Percentiles rank a stretch among this genome's conserved stretches.
Evolutionary conservation across 2,329 filamentous ascomycete species (phyloP).

Genomic region (Pseudogymnoascus sp.): DNA sequence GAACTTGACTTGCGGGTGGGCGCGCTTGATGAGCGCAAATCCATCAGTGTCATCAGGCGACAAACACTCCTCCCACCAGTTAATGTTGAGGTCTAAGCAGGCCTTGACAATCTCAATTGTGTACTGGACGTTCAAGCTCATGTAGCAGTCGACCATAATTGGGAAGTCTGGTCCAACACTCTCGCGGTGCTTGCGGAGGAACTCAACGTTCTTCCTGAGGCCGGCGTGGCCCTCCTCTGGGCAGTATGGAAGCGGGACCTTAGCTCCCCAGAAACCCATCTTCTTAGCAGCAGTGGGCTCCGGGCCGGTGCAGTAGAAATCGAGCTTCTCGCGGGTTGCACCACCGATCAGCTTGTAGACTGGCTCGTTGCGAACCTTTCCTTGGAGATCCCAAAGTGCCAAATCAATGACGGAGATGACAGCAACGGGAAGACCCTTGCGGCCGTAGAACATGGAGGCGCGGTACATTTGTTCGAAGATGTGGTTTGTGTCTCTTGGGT

Average conservation of each 20-base stretch:
- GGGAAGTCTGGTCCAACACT: slow-evolving; percentile 84
- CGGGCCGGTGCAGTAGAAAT: slow-evolving; percentile 94
- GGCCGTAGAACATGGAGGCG: slow-evolving; percentile 91
- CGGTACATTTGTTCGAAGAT: slow-evolving; percentile 97
- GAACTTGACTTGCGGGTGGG: slow-evolving; percentile 85
- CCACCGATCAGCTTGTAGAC: slow-evolving; percentile 93
- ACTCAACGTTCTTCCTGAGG: slow-evolving; percentile 82
- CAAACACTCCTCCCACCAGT: slow-evolving; percentile 97
- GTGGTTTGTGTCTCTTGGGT: slow-evolving; percentile 84
- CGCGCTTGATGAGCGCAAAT: slow-evolving; percentile 81
- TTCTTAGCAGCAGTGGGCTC: slow-evolving; percentile 71
- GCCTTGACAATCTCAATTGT: slow-evolving; percentile 85
- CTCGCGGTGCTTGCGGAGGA: slow-evolving; percentile 75
- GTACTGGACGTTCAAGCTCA: slow-evolving; percentile 88
- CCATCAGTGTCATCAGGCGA: slow-evolving; percentile 89
- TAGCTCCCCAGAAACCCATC: slow-evolving; percentile 87
- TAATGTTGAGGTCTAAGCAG: slow-evolving; percentile 76
- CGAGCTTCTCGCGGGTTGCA: slow-evolving; percentile 71
- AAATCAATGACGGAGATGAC: slow-evolving; percentile 93
- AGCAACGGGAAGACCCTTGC: slow-evolving; percentile 82
- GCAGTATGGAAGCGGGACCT: slow-evolving; percentile 83
- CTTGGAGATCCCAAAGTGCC: slow-evolving; percentile 84
- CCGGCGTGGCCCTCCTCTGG: slow-evolving; percentile 79
- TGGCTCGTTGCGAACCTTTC: slow-evolving; percentile 85
- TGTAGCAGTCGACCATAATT: slow-evolving; percentile 94